Evolutionary conservation across 148 eudicot species (phyloP), one percentile per base, ranked within the genome.

Genomic region (Drosera capensis): DNA sequence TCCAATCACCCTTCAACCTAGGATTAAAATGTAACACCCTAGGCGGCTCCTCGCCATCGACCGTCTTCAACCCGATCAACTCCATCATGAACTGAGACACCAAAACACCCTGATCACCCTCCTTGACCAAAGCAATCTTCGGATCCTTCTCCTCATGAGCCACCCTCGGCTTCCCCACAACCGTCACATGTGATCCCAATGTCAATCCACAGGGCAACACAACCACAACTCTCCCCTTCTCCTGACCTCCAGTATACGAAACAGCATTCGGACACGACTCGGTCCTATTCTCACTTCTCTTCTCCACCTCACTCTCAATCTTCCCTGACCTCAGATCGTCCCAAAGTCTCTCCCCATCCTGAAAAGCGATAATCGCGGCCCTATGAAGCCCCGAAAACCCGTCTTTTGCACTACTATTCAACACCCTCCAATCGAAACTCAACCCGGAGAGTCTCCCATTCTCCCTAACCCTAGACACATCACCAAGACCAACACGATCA

Each of bases 11-110:
- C 49, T 75, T 88, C 75, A 88, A 65, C 63, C 97, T 74, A 0
- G 97, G 97, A 69, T 84, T 80, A 43, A 77, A 75, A 67, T 88
- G 94, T 72, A 88, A 52, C 30, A 88, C 60, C 66, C 97, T 68
- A 1, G 97, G 97, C 7, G 97, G 97, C 54, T 80, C 97, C 58
- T 88, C 97, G 20, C 94, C 92, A 48, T 88, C 97, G 53, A 77
- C 97, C 9, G 92, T 73, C 58, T 73, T 83, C 62, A 88, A 68
- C 14, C 97, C 97, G 48, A 78, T 82, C 63, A 88, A 62, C 66
- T 88, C 97, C 79, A 88, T 70, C 79, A 74, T 80, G 54, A 88
- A 88, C 71, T 88, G 92, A 0, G 97, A 88, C 12, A 83, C 84
- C 87, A 80, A 68, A 23, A 75, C 56, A 54, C 71, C 65, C 40